phyloP scores from a whole-genome alignment of 208 protist genomes.

The Leishmania lainsoni region DNA sequence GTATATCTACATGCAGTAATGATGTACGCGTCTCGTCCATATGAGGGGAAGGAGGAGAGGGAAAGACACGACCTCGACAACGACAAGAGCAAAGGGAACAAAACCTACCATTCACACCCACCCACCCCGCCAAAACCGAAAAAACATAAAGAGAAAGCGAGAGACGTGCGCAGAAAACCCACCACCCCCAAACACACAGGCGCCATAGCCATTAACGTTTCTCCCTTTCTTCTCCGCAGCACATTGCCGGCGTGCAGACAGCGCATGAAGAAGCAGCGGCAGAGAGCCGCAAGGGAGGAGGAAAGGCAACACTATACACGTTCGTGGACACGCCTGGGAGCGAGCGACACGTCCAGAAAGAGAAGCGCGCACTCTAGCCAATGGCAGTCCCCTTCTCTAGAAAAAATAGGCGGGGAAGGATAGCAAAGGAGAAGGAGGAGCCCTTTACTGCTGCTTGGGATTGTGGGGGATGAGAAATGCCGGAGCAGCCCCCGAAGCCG shows the following conservation, averaged over 20 bases:
- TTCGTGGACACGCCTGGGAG: background rate
- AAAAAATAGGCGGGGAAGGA: background rate
- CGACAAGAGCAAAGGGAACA: background rate
- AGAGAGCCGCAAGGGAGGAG: background rate
- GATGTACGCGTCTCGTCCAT: background rate
- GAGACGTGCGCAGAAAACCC: too few relatives aligned
- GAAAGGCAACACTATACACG: conserved; percentile 6
- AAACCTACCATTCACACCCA: background rate
- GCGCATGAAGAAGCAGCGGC: background rate
- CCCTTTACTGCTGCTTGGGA: background rate
- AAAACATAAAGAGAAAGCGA: background rate
- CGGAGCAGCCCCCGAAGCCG: conserved; percentile 3
- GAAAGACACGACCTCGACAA: background rate
- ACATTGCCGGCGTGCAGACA: too few relatives aligned
- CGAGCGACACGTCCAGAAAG: background rate
- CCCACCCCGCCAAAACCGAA: too few relatives aligned
- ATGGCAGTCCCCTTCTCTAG: conserved; percentile 4
- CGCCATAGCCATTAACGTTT: too few relatives aligned
- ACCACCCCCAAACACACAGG: too few relatives aligned
- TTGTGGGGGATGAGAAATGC: conserved; percentile 9
- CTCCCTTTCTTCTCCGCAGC: too few relatives aligned
- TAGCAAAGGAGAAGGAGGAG: background rate
- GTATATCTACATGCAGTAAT: background rate
- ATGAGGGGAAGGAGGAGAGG: background rate
- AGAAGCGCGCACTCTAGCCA: background rate